Conservation (phyloP, 441 rosid genomes). For the Adansonia madagascariensis region DNA sequence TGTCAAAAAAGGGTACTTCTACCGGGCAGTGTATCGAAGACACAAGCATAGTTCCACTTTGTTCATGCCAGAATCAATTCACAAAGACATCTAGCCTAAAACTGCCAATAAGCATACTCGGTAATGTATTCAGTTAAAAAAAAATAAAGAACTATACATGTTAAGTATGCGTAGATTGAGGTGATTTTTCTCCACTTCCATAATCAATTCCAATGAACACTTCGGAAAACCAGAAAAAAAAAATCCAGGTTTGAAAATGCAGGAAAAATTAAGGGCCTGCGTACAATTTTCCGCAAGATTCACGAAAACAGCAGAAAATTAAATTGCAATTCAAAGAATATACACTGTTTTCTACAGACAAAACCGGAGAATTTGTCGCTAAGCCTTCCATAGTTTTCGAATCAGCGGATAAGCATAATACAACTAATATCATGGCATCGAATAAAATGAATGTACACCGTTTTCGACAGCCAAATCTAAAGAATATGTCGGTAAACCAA, state of each 20-base stretch:
- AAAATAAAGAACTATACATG: conserved; percentile 1
- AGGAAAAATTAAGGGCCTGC: not conserved
- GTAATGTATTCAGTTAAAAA: not conserved
- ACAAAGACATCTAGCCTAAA: not conserved
- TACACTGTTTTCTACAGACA: not conserved
- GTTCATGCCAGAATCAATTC: not conserved
- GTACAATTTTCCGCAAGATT: not conserved
- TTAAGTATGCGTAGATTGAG: not conserved
- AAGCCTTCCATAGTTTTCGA: not conserved
- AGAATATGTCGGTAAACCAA: not conserved
- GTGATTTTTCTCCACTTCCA: not conserved
- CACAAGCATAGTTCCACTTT: not conserved
- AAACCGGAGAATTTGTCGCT: not conserved
- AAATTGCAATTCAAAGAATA: conserved; percentile 15
- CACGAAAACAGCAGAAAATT: not conserved
- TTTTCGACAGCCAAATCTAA: not conserved
- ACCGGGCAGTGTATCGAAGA: not conserved
- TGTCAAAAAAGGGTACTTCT: not conserved
- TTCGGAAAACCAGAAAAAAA: conserved; percentile 5
- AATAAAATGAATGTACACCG: not conserved
- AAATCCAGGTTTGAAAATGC: not conserved
- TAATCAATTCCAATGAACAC: not conserved
- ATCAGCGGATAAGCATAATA: not conserved
- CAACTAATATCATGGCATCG: not conserved
- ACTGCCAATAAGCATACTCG: not conserved